phyloP scores from a whole-genome alignment of 129 eudicot species.

The Mikania micrantha region DNA sequence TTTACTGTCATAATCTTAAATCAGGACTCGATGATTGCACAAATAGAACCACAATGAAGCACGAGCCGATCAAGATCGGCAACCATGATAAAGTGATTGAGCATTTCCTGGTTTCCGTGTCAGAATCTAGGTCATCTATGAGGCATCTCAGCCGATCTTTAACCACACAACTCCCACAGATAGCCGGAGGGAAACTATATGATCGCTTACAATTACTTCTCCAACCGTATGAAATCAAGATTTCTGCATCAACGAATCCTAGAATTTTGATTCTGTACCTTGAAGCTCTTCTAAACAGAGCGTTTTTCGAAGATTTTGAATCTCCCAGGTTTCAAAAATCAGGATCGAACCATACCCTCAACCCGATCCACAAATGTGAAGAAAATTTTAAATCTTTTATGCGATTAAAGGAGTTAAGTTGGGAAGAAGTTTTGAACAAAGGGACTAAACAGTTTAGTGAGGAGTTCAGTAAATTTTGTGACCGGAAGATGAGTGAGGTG shows the following conservation, averaged over 20 bases:
- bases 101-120: constrained; percentile 58
- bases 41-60: constrained; percentile 15
- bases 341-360: constrained; percentile 37
- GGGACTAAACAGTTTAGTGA: constrained; percentile 88
- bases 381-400: constrained; percentile 48
- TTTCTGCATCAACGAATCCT: constrained; percentile 56
- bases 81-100: constrained; percentile 60
- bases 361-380: constrained; percentile 58
- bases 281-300: constrained; percentile 63
- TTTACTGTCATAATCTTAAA: constrained; percentile 65
- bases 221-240: constrained; percentile 62
- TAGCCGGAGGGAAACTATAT: constrained; percentile 49
- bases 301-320: constrained; percentile 64
- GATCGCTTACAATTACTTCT: constrained; percentile 50
- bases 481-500: constrained; percentile 88
- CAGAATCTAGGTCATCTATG: constrained; percentile 60
- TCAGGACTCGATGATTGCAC: constrained; percentile 74
- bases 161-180: constrained; percentile 53
- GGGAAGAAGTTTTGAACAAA: constrained; percentile 87
- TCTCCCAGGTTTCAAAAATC: constrained; percentile 34
- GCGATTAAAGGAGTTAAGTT: constrained; percentile 48
- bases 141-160: constrained; percentile 58
- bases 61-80: constrained; percentile 31
- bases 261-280: constrained; percentile 45
- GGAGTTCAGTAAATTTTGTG: constrained; percentile 87